Conservation (phyloP, 495 filamentous ascomycete genomes). For the Glarea lozoyensis region DNA sequence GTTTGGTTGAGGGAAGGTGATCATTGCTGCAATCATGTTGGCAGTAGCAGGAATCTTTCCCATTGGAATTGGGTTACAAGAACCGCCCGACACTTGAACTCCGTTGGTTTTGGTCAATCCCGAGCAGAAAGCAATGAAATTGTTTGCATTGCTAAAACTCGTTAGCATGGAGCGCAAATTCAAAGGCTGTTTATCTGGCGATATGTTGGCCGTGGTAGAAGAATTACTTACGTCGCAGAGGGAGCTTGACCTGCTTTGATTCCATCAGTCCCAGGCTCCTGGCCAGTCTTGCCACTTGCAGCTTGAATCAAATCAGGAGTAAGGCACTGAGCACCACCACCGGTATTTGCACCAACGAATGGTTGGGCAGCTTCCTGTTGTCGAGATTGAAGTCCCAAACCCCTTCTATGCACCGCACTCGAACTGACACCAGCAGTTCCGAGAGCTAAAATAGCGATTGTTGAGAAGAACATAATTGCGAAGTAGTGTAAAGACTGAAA, state of each 20-base stretch:
- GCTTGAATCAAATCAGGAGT: conserved; percentile 27
- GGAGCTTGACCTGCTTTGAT: conserved; percentile 18
- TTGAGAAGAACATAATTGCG: too few relatives aligned
- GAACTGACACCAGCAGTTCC: too few relatives aligned
- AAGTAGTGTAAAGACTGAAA: too few relatives aligned
- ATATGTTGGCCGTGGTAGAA: too few relatives aligned
- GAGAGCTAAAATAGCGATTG: too few relatives aligned
- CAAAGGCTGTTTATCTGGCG: conserved; percentile 2
- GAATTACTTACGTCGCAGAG: conserved; percentile 20
- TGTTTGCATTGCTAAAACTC: conserved; percentile 21
- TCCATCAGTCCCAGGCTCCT: conserved; percentile 24
- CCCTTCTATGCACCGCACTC: too few relatives aligned
- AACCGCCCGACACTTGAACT: conserved; percentile 51
- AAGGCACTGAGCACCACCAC: too few relatives aligned
- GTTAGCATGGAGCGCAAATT: neutral
- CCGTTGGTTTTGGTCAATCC: conserved; percentile 65
- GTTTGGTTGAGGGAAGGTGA: conserved; percentile 44
- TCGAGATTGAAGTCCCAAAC: too few relatives aligned
- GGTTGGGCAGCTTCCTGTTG: too few relatives aligned
- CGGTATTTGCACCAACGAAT: too few relatives aligned
- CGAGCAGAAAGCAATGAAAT: conserved; percentile 64
- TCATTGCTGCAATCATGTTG: conserved; percentile 61
- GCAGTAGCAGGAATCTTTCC: conserved; percentile 55
- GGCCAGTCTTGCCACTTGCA: conserved; percentile 27
- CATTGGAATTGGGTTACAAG: conserved; percentile 67